These are phyloP conservation scores for Davidsoniella australis DNA, from an alignment of 2,329 filamentous ascomycete genomes.

Conservation along the genomic window DNA sequence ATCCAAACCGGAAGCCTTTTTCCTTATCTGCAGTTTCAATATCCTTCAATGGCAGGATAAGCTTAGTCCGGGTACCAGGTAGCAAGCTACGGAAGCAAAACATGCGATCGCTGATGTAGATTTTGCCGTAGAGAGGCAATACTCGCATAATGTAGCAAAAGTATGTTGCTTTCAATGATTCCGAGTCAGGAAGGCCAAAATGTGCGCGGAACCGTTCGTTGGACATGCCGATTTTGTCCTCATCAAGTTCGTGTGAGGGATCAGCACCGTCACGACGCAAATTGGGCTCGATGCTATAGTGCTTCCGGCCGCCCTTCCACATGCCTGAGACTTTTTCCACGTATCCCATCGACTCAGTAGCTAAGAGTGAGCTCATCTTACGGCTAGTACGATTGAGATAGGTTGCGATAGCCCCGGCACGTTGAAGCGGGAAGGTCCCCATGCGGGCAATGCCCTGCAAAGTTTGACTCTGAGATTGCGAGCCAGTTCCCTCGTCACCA, in stretches of 20 bases:
- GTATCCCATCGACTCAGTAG: slow-evolving; percentile 88
- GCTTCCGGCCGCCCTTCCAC: slow-evolving; percentile 80
- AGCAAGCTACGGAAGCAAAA: slow-evolving; percentile 89
- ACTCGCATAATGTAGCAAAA: slow-evolving; percentile 86
- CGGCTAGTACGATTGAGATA: slow-evolving; percentile 67
- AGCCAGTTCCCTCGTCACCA: slow-evolving; percentile 7
- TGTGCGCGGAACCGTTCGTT: slow-evolving; percentile 76
- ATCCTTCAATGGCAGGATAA: slow-evolving; percentile 79
- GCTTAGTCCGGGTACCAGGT: slow-evolving; percentile 76
- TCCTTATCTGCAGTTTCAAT: slow-evolving; percentile 90
- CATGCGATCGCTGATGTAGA: slow-evolving; percentile 75
- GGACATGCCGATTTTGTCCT: slow-evolving; percentile 44
- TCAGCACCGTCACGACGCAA: slow-evolving; percentile 29
- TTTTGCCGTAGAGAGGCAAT: slow-evolving; percentile 83
- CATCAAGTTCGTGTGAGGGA: slow-evolving; percentile 22
- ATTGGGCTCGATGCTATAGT: slow-evolving; percentile 51
- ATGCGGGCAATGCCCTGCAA: slow-evolving; percentile 38
- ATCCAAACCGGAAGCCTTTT: slow-evolving; percentile 83
- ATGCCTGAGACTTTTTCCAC: slow-evolving; percentile 94
- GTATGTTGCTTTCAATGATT: slow-evolving; percentile 75
- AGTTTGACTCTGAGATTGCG: slow-evolving; percentile 22
- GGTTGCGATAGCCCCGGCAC: slow-evolving; percentile 65
- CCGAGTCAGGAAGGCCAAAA: slow-evolving; percentile 71
- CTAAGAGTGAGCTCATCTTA: slow-evolving; percentile 64
- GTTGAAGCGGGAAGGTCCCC: slow-evolving; percentile 64